These are phyloP conservation scores for Vitis rupestris DNA, from an alignment of 164 flowering plant species.

Conservation along the genomic window DNA sequence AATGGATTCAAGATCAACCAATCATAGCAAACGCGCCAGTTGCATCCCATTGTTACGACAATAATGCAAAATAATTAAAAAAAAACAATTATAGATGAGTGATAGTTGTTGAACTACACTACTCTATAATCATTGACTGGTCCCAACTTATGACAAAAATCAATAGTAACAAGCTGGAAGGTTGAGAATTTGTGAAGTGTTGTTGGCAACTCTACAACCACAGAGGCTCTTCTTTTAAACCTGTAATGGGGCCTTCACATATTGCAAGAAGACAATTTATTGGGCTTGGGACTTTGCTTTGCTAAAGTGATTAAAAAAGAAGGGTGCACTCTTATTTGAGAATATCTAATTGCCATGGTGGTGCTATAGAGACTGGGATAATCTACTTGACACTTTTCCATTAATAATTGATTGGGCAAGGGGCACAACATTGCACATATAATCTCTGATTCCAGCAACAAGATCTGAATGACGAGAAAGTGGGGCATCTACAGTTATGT, in stretches of 20 bases:
- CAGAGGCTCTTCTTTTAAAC: not conserved
- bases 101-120: not conserved
- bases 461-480: not conserved
- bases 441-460: not conserved
- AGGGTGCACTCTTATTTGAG: conserved; percentile 6
- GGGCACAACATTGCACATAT: not conserved
- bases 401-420: conserved; percentile 1
- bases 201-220: not conserved
- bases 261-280: conserved; percentile 10
- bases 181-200: not conserved
- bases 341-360: not conserved
- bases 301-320: conserved; percentile 11
- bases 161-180: conserved; percentile 2
- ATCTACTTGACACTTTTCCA: not conserved
- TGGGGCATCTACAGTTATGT: not conserved
- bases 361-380: not conserved
- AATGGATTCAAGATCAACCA: not conserved
- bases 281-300: not conserved
- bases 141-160: conserved; percentile 2
- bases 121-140: not conserved
- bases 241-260: not conserved
- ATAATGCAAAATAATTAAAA: not conserved
- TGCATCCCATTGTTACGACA: not conserved
- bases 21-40: not conserved
- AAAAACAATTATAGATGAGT: not conserved